Base-by-base conservation (phyloP, 1,284 basidiomycete genomes). In the Naganishia cerealis region DNA sequence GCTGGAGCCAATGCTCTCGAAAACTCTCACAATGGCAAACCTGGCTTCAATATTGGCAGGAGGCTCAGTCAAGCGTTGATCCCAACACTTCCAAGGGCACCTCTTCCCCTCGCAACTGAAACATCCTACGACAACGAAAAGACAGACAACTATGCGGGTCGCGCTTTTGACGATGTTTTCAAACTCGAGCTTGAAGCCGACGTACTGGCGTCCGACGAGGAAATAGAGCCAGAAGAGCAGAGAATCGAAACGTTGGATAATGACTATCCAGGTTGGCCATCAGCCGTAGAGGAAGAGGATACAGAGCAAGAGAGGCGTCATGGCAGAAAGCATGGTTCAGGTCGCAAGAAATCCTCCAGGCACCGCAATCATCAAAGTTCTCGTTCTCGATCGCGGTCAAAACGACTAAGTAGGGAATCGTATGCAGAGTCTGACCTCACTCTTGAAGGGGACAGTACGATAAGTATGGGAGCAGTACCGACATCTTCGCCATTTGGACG, bases 151-250 rank as follows among this genome's bases (percentile, higher is more conserved):
- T 33, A 24, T 40, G 12, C 38, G 9, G n/a, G 55, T 9, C n/a
- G 10, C 15, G 53, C 13, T 39, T 53, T 53, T 38, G 61, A 63
- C 46, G 46, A 33, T 40, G 61, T 63, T 26, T 63, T 63, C 39
- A 16, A 33, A 24, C 61, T 63, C 38, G 21, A 21, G 33, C n/a
- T 63, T 3, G 61, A 63, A 42, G 61, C 61, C 50, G 61, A 63
- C 21, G 48, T 52, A 18, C 61, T 54, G 15, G 61, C 61, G 13
- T 63, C 50, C 3, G 61, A 63, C 21, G 61, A 63, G 61, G 61
- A 63, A 0, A 54, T 63, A 9, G 36, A 42, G 9, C 15, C 57
- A 21, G 57, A 59, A 36, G 38, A 57, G 12, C 55, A 57, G 12
- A 24, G 21, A 10, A 33, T 59, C 2, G 43, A 50, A 9, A 18